Percentiles rank a stretch among this genome's conserved stretches.
Evolutionary conservation across 257 asterid genomes (phyloP).

Genomic region (Capsicum pubescens): DNA sequence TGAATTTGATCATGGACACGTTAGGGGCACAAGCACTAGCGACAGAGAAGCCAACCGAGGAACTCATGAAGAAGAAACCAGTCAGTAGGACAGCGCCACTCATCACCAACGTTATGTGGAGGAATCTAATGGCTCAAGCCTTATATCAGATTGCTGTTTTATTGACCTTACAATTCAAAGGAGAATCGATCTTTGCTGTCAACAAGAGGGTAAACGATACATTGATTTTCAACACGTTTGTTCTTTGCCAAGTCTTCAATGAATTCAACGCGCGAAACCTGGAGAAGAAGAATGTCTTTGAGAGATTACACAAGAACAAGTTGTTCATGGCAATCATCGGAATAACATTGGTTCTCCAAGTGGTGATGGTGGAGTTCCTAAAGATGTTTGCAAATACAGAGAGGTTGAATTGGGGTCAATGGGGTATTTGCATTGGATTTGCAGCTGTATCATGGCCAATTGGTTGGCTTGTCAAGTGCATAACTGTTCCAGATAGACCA

Average conservation of each 20-base stretch:
- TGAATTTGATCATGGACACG: slow-evolving; percentile 56
- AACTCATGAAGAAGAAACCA: slow-evolving; percentile 51
- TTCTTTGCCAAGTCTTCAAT: slow-evolving; percentile 45
- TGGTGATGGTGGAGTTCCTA: slow-evolving; percentile 46
- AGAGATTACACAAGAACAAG: slow-evolving; percentile 45
- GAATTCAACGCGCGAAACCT: slow-evolving; percentile 40
- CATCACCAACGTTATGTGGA: slow-evolving; percentile 58
- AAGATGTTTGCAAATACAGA: slow-evolving; percentile 48
- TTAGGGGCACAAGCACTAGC: slow-evolving; percentile 58
- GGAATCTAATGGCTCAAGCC: slow-evolving; percentile 54
- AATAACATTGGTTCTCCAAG: slow-evolving; percentile 42
- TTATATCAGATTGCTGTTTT: slow-evolving; percentile 46
- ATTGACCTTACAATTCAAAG: slow-evolving; percentile 47
- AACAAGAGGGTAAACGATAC: slow-evolving; percentile 45
- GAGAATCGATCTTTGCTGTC: slow-evolving; percentile 41
- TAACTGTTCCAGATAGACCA: slow-evolving; percentile 45
- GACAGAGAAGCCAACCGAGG: slow-evolving; percentile 52
- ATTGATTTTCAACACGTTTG: slow-evolving; percentile 38
- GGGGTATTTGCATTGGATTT: slow-evolving; percentile 46
- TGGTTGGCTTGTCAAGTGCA: slow-evolving; percentile 46
- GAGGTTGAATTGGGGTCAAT: slow-evolving; percentile 47
- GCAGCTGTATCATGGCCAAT: slow-evolving; percentile 49
- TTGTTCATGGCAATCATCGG: slow-evolving; percentile 44
- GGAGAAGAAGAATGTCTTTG: slow-evolving; percentile 44
- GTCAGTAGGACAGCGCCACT: slow-evolving; percentile 53